Base-by-base conservation (phyloP, 495 filamentous ascomycete genomes). In the Tuber magnatum region DNA sequence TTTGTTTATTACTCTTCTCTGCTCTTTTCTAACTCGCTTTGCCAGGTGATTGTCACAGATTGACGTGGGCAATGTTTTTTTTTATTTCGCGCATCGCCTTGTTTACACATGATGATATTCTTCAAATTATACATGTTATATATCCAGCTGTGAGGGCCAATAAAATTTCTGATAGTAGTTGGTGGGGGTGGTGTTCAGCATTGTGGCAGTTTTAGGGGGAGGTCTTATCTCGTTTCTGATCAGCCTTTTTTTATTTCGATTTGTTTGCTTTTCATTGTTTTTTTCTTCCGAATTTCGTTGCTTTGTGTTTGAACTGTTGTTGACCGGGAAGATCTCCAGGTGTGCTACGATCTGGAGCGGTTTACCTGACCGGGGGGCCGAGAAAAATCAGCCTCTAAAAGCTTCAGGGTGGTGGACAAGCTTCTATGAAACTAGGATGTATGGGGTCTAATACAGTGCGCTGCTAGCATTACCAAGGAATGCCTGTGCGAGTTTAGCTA, bases 391-490 rank as follows among this genome's bases (percentile, higher is more conserved):
- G n/a, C n/a, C n/a, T n/a, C n/a, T 43, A 14, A 9, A 43, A 6
- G 3, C 42, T 43, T 14, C 9, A 9, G 42, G 42, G 6, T 43
- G 42, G 43, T 46, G 43, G 43, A 46, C 43, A 2, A 0, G 43
- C 3, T 20, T 46, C 1, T 46, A 46, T 46, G 43, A 5, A 20
- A 20, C 4, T 12, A 1, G 10, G 10, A 61, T 14, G 6, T 3
- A 2, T n/a, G 8, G 48, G 12, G 24, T 12, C 24, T 51, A n/a
- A 22, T n/a, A n/a, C 7, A 22, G 24, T 12, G 9, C 48, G 0
- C 24, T 0, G 48, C 7, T 9, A 3, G 9, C 8, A n/a, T 3
- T 2, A n/a, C 8, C 8, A 1, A 1, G 0, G 22, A 6, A 10
- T 6, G 6, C 6, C 2, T 7, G 7, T 24, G 24, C 6, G 22